These are phyloP conservation scores for Candida alai DNA, from an alignment of 805 yeast genomes.

Conservation along the genomic window DNA sequence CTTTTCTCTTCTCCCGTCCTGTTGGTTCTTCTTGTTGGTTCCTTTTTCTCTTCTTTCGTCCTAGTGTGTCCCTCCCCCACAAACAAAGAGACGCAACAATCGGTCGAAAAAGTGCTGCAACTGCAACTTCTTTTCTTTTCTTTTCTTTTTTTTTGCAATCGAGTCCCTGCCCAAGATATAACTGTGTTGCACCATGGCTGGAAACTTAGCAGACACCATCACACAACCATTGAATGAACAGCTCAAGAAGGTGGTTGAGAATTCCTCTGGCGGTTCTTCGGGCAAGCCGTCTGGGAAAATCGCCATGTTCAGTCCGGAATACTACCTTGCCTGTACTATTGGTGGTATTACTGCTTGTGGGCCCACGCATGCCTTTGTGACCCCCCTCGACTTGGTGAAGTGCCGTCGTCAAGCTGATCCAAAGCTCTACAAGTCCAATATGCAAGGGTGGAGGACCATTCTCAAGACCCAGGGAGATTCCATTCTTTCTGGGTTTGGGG, in stretches of 20 bases:
- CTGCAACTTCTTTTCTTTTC: no score
- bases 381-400: slow-evolving; percentile 91
- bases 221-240: slow-evolving; percentile 29
- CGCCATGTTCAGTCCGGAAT: slow-evolving; percentile 55
- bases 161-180: no score
- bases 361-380: slow-evolving; percentile 90
- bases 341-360: slow-evolving; percentile 92
- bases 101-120: no score
- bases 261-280: slow-evolving; percentile 1
- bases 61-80: no score
- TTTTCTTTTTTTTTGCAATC: no score
- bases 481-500: slow-evolving; percentile 84
- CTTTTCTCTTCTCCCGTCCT: no score
- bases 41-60: no score
- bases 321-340: slow-evolving; percentile 67
- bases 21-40: no score
- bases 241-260: slow-evolving; percentile 15
- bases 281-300: slow-evolving; percentile 24
- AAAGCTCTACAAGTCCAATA: slow-evolving; percentile 64
- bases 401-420: slow-evolving; percentile 89
- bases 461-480: slow-evolving; percentile 74
- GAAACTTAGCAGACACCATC: slow-evolving; percentile 24
- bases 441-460: slow-evolving; percentile 79
- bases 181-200: slow-evolving; percentile 12
- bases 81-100: no score